phyloP scores from a whole-genome alignment of 2,329 filamentous ascomycete species.

The Pyrenochaeta sp. region DNA sequence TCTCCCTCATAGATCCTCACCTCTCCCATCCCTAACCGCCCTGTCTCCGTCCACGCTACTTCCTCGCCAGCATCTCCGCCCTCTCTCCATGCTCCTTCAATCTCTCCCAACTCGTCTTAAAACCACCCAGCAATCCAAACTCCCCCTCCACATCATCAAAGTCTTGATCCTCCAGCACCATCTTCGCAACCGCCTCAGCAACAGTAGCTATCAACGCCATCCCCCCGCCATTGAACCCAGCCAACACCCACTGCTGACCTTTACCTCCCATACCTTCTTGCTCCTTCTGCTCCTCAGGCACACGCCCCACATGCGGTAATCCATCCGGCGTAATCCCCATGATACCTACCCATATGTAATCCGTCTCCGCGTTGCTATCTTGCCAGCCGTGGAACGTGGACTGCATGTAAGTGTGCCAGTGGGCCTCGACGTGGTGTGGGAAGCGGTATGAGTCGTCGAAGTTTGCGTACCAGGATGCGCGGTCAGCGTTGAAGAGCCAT shows the following conservation, averaged over 20 bases:
- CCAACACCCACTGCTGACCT: slow-evolving; percentile 54
- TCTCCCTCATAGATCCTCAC: too few relatives aligned
- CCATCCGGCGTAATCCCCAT: slow-evolving; percentile 52
- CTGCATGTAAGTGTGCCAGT: slow-evolving; percentile 62
- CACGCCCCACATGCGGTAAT: slow-evolving; percentile 54
- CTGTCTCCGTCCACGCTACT: not conserved
- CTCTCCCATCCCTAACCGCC: too few relatives aligned
- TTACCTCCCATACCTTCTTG: not conserved
- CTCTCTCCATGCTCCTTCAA: slow-evolving; percentile 10
- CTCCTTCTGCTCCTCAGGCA: slow-evolving; percentile 39
- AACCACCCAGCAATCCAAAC: slow-evolving; percentile 37
- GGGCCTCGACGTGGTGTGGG: slow-evolving; percentile 47
- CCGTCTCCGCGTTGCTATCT: slow-evolving; percentile 47
- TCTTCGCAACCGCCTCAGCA: slow-evolving; percentile 52
- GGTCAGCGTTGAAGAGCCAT: slow-evolving; percentile 44
- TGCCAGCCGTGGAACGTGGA: slow-evolving; percentile 61
- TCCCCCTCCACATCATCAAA: slow-evolving; percentile 45
- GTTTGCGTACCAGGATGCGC: slow-evolving; percentile 56
- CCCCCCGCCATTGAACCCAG: slow-evolving; percentile 62
- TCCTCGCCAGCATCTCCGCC: too few relatives aligned
- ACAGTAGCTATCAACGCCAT: slow-evolving; percentile 59
- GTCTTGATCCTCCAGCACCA: slow-evolving; percentile 44
- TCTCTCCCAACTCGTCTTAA: slow-evolving; percentile 44
- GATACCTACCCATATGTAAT: slow-evolving; percentile 56
- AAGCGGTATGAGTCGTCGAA: slow-evolving; percentile 58